These are phyloP conservation scores for Noccaea caerulescens DNA, from an alignment of 345 rosid genomes.

Conservation along the genomic window DNA sequence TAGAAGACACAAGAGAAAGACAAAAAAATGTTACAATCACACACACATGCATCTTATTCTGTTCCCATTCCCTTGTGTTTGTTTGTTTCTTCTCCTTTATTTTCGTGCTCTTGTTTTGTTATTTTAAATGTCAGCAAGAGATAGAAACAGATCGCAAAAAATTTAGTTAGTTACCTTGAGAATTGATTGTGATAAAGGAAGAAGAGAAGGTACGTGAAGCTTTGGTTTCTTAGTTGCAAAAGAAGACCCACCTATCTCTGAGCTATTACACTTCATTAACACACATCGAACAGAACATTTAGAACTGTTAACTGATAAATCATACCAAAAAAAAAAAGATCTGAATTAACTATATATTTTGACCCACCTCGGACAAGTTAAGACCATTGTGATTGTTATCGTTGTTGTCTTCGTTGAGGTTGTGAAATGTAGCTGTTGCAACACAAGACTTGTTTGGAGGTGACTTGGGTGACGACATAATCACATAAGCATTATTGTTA, in stretches of 20 bases:
- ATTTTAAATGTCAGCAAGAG: conserved; percentile 36
- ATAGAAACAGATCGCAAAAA: conserved; percentile 25
- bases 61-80: conserved; percentile 45
- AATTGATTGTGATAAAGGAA: conserved; percentile 56
- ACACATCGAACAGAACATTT: not conserved
- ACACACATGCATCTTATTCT: conserved; percentile 46
- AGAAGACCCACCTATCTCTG: conserved; percentile 59
- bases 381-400: conserved; percentile 7
- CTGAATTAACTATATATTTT: not conserved
- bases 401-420: conserved; percentile 24
- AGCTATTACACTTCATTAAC: conserved; percentile 66
- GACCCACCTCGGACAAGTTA: conserved; percentile 37
- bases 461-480: conserved; percentile 41
- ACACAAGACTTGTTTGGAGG: conserved; percentile 37
- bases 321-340: not conserved
- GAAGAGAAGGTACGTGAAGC: conserved; percentile 56
- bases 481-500: conserved; percentile 21
- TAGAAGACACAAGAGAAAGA: conserved; percentile 80
- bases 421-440: conserved; percentile 25
- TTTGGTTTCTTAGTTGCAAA: conserved; percentile 71
- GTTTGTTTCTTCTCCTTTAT: conserved; percentile 27
- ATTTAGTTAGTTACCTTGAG: conserved; percentile 60
- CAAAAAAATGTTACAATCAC: conserved; percentile 48
- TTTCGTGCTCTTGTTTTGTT: conserved; percentile 36
- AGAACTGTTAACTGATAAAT: not conserved